Evolutionary conservation across 108 stramenopile genomes (phyloP), one percentile per base, ranked within the genome.

Genomic region (Epipyxis sp.): DNA sequence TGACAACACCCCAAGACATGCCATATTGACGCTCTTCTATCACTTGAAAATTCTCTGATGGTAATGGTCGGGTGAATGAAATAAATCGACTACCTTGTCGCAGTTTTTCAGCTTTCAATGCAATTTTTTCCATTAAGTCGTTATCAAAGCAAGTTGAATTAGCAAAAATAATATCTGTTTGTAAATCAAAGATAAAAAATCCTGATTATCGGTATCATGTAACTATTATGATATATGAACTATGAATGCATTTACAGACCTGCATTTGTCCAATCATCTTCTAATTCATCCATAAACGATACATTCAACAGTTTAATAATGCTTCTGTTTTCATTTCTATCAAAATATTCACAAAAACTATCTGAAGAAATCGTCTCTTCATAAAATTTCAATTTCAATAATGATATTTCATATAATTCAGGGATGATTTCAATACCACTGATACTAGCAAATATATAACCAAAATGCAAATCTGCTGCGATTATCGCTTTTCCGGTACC

Each of bases 91-190:
- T 29, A 6, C 71, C 71, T 35, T 39, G 71, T 6, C 43, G 37
- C 71, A 74, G 40, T 39, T 42, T 27, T 74, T 74, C 71, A 3
- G 71, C 71, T 57, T 20, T 57, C 43, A 27, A 3, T 16, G 46
- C 25, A 34, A 74, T 27, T 42, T 20, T 57, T 34, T 57, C 20
- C 71, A 74, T 74, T 34, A 74, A 25, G 6, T 46, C 25, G 32
- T 6, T 6, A 32, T 37, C 71, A 57, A 74, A 74, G 50, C 71
- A 74, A 10, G 71, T 74, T 34, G 71, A 74, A 42, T 74, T 74
- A 42, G 34, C 71, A 74, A 74, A 74, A 6, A 74, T 42, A 6
- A 74, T 74, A 74, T 74, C 71, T 74, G 43, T 74, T 43, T 65
- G 61, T 29, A 16, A 37, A 35, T 57, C 54, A 16, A 57, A 16